Conservation (phyloP, 2,329 filamentous ascomycete genomes). For the Fusarium nurragi region DNA sequence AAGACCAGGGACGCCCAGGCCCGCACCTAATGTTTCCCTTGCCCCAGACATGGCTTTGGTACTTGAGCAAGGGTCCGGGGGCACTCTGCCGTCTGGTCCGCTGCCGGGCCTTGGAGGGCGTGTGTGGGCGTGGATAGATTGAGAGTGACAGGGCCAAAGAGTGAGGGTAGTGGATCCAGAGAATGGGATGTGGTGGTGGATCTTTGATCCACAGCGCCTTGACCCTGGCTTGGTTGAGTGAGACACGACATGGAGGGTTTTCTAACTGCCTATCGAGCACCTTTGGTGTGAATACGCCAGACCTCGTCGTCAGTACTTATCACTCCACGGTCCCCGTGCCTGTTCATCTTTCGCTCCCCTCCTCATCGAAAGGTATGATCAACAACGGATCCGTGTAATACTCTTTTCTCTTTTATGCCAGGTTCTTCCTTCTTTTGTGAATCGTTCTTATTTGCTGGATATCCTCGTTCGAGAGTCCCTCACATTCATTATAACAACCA, state of each 20-base stretch:
- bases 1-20: conserved; percentile 31
- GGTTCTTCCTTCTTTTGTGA: conserved; percentile 61
- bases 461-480: conserved; percentile 52
- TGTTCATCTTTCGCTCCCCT: conserved; percentile 48
- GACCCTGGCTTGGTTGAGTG: conserved; percentile 58
- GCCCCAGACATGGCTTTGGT: conserved; percentile 43
- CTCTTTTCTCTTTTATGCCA: conserved; percentile 58
- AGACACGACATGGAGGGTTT: conserved; percentile 58
- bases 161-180: conserved; percentile 37
- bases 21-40: conserved; percentile 45
- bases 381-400: conserved; percentile 59
- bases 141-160: conserved; percentile 23
- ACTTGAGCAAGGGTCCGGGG: conserved; percentile 41
- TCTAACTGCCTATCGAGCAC: conserved; percentile 43
- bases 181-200: conserved; percentile 42
- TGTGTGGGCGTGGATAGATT: conserved; percentile 27
- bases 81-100: conserved; percentile 45
- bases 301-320: conserved; percentile 59
- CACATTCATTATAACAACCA: conserved; percentile 53
- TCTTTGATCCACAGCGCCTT: conserved; percentile 44
- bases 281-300: conserved; percentile 46
- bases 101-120: conserved; percentile 30
- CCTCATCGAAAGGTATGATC: conserved; percentile 56
- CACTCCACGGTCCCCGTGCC: conserved; percentile 56
- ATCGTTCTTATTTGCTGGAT: conserved; percentile 56